A percentile compares a stretch with the other conserved stretches of the same genome.
Conservation (phyloP, 2,329 filamentous ascomycete genomes). For the Gyromitra esculenta region DNA sequence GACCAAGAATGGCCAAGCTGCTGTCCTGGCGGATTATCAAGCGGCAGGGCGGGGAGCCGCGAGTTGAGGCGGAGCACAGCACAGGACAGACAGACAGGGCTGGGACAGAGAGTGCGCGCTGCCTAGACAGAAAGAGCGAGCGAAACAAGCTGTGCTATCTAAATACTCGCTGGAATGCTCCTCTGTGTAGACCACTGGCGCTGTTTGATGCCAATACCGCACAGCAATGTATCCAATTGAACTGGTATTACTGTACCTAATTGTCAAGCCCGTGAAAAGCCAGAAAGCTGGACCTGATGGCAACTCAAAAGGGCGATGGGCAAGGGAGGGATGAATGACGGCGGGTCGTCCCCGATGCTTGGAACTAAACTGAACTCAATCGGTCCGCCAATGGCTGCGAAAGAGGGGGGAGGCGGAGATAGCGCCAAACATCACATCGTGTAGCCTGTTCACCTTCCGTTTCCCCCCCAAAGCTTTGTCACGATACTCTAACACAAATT, state of each 20-base stretch:
- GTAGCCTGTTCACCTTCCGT: conserved; percentile 24
- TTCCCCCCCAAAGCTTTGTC: conserved; percentile 2
- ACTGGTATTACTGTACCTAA: conserved; percentile 14
- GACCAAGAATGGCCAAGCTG: conserved; percentile 36
- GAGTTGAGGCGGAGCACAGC: conserved; percentile 35
- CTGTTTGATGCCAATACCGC: not conserved
- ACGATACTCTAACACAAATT: not conserved
- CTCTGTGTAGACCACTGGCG: not conserved
- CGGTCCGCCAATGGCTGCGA: conserved; percentile 19
- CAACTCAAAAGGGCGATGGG: not conserved
- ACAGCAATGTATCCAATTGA: not conserved
- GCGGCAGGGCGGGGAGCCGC: conserved; percentile 42
- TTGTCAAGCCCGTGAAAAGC: not conserved
- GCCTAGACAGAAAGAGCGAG: not conserved
- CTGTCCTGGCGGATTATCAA: conserved; percentile 37
- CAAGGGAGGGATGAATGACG: conserved; percentile 11
- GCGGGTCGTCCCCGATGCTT: not conserved
- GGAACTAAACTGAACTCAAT: not conserved
- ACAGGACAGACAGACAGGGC: not conserved
- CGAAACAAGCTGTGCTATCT: conserved; percentile 1
- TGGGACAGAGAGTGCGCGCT: not conserved
- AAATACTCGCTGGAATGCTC: not conserved
- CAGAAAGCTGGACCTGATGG: not conserved
- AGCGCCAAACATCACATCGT: conserved; percentile 10
- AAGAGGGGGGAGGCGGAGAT: conserved; percentile 21